Evolutionary conservation across 352 stramenopile genomes (phyloP).

Genomic region (Globisporangium nodosum): DNA sequence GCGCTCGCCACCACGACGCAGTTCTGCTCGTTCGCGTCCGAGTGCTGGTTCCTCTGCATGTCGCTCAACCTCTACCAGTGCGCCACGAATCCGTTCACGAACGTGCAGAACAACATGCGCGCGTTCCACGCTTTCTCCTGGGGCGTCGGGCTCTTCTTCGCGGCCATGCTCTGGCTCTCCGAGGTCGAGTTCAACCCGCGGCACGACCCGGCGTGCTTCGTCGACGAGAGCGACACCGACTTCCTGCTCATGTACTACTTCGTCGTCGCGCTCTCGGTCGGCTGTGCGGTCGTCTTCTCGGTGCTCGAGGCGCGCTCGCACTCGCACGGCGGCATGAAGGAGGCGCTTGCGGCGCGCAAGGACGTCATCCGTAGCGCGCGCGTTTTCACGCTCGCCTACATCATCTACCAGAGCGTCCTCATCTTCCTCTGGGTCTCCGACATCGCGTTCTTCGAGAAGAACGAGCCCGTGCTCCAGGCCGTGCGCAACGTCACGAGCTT

Average conservation of each 20-base stretch:
- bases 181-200: conserved; percentile 42
- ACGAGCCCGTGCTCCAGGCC: conserved; percentile 20
- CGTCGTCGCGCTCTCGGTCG: conserved; percentile 66
- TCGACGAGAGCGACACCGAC: conserved; percentile 64
- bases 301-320: conserved; percentile 71
- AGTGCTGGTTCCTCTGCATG: conserved; percentile 88
- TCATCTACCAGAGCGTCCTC: conserved; percentile 78
- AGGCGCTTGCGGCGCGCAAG: conserved; percentile 72
- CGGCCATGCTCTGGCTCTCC: conserved; percentile 48
- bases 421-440: conserved; percentile 75
- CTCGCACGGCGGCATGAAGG: conserved; percentile 66
- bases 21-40: conserved; percentile 72
- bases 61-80: conserved; percentile 82
- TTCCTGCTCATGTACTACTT: conserved; percentile 72
- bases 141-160: conserved; percentile 49
- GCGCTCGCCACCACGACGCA: conserved; percentile 59
- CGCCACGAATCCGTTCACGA: conserved; percentile 86
- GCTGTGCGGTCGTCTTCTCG: conserved; percentile 53
- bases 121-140: conserved; percentile 78
- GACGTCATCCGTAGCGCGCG: conserved; percentile 76
- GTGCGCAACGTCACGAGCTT: conserved; percentile 65
- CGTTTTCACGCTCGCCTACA: conserved; percentile 78
- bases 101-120: conserved; percentile 63
- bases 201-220: conserved; percentile 49
- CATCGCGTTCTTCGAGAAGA: conserved; percentile 37